These are phyloP conservation scores for Xylariaceae sp. DNA, from an alignment of 2,329 filamentous ascomycete species.

Conservation along the genomic window DNA sequence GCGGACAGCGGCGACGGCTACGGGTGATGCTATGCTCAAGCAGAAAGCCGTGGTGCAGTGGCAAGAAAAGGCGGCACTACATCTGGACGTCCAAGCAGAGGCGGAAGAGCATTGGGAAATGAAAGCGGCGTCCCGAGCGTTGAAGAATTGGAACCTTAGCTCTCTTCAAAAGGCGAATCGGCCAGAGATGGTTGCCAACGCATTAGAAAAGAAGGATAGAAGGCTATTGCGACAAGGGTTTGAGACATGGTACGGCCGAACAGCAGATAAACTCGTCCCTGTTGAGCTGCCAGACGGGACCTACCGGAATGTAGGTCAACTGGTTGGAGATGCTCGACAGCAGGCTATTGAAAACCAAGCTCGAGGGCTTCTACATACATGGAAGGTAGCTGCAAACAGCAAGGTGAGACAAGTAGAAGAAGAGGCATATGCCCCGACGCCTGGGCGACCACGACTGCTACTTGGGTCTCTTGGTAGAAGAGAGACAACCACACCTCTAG, in stretches of 20 bases:
- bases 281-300: constrained; percentile 33
- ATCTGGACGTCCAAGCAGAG: constrained; percentile 29
- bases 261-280: constrained; percentile 38
- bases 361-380: constrained; percentile 31
- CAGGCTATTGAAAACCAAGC: constrained; percentile 30
- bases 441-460: constrained; percentile 41
- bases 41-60: constrained; percentile 36
- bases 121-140: constrained; percentile 29
- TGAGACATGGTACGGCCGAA: constrained; percentile 39
- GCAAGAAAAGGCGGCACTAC: constrained; percentile 30
- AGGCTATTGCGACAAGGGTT: constrained; percentile 36
- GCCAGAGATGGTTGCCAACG: constrained; percentile 38
- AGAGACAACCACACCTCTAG: constrained; percentile 42
- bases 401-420: constrained; percentile 21
- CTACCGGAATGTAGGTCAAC: constrained; percentile 33
- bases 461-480: constrained; percentile 34
- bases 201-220: constrained; percentile 40
- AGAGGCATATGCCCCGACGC: constrained; percentile 38
- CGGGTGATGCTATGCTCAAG: constrained; percentile 31
- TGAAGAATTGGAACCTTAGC: constrained; percentile 41
- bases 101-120: constrained; percentile 36
- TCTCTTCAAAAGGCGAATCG: constrained; percentile 39
- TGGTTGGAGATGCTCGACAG: constrained; percentile 34
- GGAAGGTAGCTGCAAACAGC: constrained; percentile 31
- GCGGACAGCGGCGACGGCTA: constrained; percentile 26